Base-by-base conservation (phyloP, 2,329 filamentous ascomycete genomes). In the Plenodomus biglobosus region DNA sequence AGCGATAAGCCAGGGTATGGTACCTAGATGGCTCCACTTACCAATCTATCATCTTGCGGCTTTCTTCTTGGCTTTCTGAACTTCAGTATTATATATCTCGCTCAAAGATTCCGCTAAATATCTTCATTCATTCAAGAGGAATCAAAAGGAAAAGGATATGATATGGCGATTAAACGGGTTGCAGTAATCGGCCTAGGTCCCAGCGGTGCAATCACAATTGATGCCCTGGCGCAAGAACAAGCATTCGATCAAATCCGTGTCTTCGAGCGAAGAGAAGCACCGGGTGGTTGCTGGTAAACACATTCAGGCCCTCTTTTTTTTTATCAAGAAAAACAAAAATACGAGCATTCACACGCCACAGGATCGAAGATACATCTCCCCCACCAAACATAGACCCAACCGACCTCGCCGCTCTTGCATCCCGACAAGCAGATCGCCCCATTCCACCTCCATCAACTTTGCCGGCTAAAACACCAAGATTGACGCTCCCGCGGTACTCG, bases 121-220 rank as follows among this genome's bases (percentile, higher is more conserved):
- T 32, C 27, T 32, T 11, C 27, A 11, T 24, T 24, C 13, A 15
- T 8, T 32, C 27, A 3, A 8, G 6, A 8, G 27, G 27, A 15
- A 3, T 32, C 27, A 11, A 15, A 7, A 15, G 10, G 2, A 38
- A 21, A 34, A 22, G 2, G 15, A 21, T 11, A 5, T 3, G 40
- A 38, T 6, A 62, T 61, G 57, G 41, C 41, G n/a, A 47, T 56
- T 17, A 64, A 62, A 41, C 55, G 75, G 13, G 77, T 86, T 11
- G 83, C 83, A 16, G 76, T 86, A 5, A 82, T 86, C 56, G 83
- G 83, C 6, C 76, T 81, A 2, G 83, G 83, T 5, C 83, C 84
- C 6, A 76, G 80, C 2, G 83, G 83, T 2, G 80, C 80, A 11
- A 85, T 85, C 46, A 70, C 82, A 0, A 77, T 84, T 2, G 82